Base-by-base conservation (phyloP, 2,329 filamentous ascomycete species). In the Cryphonectria radicalis region DNA sequence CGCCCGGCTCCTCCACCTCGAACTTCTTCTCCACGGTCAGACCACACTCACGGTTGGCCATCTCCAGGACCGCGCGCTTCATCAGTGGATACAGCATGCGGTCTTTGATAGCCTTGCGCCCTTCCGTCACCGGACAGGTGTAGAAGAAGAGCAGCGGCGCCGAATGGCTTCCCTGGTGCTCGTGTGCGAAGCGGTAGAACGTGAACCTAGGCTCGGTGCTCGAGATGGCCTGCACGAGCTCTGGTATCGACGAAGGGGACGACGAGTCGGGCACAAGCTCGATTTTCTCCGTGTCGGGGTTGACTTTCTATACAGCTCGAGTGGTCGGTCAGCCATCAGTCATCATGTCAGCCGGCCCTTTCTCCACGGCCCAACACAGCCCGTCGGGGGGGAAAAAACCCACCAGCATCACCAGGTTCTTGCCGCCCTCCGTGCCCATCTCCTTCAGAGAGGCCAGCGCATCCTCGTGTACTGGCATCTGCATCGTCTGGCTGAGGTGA, bases 41-140 rank as follows among this genome's bases (percentile, higher is more conserved):
- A 0, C 90, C 90, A 1, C 89, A 91, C 75, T 93, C 88, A 50
- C 81, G 82, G 76, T 90, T 88, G 25, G 92, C 93, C 46, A 91
- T 80, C n/a, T 84, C 81, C 42, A 94, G 83, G 3, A 93, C 91
- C 35, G 89, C 87, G 14, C 88, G 84, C 81, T 90, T 91, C 84
- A 90, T 91, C 37, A 91, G 83, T 46, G 93, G 92, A 79, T 96
- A 96, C 77, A 96, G 81, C 93, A 97, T 97, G 74, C 93, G 87
- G 81, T 92, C 91, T 83, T 93, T 95, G 83, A 96, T 92, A 67
- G 88, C 84, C 81, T 90, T 93, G 67, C 86, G 89, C 40, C 84
- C 87, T 0, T 88, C 82, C 5, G 91, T 86, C 10, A 87, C 83
- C 0, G 93, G 93, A 79, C 92, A 94, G 7, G 93, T 95, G 82